phyloP scores from a whole-genome alignment of 352 stramenopile genomes.

The Phytophthora meadii region DNA sequence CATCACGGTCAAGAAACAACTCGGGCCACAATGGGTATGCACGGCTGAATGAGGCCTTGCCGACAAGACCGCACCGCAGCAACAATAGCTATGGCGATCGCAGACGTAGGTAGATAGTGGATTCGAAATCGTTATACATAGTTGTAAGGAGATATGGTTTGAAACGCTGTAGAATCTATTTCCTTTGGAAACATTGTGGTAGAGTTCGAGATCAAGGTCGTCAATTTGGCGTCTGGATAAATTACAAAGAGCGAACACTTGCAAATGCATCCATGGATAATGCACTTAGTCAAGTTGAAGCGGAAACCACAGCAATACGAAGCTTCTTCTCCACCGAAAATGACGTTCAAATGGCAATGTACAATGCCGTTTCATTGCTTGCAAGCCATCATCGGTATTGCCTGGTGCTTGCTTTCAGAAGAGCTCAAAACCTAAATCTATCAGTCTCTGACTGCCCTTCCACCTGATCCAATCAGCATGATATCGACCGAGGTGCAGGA shows the following conservation, averaged over 20 bases:
- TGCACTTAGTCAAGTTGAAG: too few relatives aligned
- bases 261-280: too few relatives aligned
- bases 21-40: constrained; percentile 34
- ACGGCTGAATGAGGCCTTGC: constrained; percentile 43
- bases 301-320: too few relatives aligned
- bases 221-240: constrained; percentile 81
- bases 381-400: background rate
- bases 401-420: too few relatives aligned
- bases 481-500: constrained; percentile 4
- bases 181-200: constrained; percentile 51
- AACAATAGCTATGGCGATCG: constrained; percentile 37
- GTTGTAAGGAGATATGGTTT: constrained; percentile 15
- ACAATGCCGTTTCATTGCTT: too few relatives aligned
- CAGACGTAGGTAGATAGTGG: constrained; percentile 35
- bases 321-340: too few relatives aligned
- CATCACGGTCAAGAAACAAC: constrained; percentile 31
- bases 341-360: too few relatives aligned
- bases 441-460: background rate
- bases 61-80: constrained; percentile 37
- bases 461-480: constrained; percentile 7
- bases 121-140: background rate
- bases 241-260: too few relatives aligned
- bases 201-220: constrained; percentile 47
- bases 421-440: too few relatives aligned
- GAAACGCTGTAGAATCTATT: constrained; percentile 37